Percentiles rank a stretch among this genome's conserved stretches.
Conservation (phyloP, 305 asterid genomes). For the Ilex paraguariensis region DNA sequence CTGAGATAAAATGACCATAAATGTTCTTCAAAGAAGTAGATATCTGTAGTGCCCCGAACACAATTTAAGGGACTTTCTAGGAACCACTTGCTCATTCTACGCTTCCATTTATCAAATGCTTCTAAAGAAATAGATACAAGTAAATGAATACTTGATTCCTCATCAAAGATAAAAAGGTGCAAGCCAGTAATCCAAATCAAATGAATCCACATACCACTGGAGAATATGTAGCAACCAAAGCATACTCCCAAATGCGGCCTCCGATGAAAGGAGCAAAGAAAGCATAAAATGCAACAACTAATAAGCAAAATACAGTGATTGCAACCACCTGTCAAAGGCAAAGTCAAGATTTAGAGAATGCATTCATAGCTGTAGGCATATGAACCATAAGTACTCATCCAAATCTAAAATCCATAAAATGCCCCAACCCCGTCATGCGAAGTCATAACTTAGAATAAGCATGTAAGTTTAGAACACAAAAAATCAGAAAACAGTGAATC, state of each 20-base stretch:
- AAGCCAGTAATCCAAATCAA: background rate
- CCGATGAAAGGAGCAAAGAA: slow-evolving; percentile 99
- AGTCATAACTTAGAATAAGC: background rate
- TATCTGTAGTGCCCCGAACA: no score
- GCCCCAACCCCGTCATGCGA: background rate
- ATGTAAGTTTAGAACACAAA: no score
- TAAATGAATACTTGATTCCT: background rate
- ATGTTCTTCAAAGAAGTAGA: no score
- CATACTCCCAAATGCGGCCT: slow-evolving; percentile 79
- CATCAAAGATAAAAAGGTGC: background rate
- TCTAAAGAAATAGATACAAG: background rate
- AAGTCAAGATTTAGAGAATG: slow-evolving; percentile 15
- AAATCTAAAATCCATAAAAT: slow-evolving; percentile 4
- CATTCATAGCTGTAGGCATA: slow-evolving; percentile 9
- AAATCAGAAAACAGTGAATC: no score
- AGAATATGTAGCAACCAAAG: slow-evolving; percentile 66
- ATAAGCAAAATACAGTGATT: slow-evolving; percentile 82
- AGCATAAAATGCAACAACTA: slow-evolving; percentile 93
- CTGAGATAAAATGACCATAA: no score
- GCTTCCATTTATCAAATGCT: background rate
- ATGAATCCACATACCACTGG: slow-evolving; percentile 70
- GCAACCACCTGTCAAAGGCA: slow-evolving; percentile 75
- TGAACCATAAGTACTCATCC: background rate
- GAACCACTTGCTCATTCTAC: background rate
- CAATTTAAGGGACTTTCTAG: background rate